phyloP scores from a whole-genome alignment of 2,329 filamentous ascomycete species.

The Albifimbria verrucaria region DNA sequence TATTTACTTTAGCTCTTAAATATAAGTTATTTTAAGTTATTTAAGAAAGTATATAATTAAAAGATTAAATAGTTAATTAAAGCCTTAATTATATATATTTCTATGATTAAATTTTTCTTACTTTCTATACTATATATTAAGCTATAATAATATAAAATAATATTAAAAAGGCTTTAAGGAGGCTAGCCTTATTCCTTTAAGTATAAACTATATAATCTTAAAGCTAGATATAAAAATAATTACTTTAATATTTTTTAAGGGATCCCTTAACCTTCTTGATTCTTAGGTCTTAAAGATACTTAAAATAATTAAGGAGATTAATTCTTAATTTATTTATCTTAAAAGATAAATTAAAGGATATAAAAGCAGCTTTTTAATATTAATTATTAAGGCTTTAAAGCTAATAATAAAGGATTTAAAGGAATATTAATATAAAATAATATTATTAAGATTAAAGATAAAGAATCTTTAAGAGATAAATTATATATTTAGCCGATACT shows the following conservation, averaged over 20 bases:
- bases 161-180: background rate
- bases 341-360: background rate
- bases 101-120: background rate
- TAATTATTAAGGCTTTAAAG: background rate
- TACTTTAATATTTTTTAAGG: background rate
- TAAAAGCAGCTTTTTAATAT: background rate
- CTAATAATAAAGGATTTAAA: background rate
- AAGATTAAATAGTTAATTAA: background rate
- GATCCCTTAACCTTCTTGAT: background rate
- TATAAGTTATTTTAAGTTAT: background rate
- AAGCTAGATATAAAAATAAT: background rate
- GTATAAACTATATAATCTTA: background rate
- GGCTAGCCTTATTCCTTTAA: background rate
- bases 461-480: conserved; percentile 1
- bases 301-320: background rate
- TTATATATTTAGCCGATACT: background rate
- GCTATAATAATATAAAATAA: background rate
- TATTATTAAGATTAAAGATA: background rate
- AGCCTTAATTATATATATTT: background rate
- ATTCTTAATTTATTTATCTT: background rate
- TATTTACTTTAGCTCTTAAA: background rate
- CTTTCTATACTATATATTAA: background rate
- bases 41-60: background rate
- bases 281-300: background rate
- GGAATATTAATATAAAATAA: background rate